Percentiles rank a stretch among this genome's conserved stretches.
Conservation (phyloP, 345 rosid genomes). For the Sisymbrium altissimum region DNA sequence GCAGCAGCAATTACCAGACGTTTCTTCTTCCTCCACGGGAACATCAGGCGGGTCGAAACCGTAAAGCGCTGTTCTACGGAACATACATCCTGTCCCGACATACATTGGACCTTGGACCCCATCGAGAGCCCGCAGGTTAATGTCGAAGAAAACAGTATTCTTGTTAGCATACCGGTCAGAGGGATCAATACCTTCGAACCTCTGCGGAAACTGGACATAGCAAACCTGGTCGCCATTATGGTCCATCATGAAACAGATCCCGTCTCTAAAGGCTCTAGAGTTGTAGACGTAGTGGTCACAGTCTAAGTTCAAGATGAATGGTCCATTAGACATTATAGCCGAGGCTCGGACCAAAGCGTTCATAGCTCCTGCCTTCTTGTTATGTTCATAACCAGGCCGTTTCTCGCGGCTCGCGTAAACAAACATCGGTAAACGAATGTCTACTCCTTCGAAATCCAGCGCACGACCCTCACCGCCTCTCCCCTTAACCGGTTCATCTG, state of each 20-base stretch:
- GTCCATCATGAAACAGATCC: slow-evolving; percentile 94
- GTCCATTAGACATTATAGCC: slow-evolving; percentile 85
- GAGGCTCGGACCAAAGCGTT: slow-evolving; percentile 79
- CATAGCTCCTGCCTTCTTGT: slow-evolving; percentile 96
- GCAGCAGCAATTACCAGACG: slow-evolving; percentile 38
- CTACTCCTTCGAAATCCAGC: slow-evolving; percentile 55
- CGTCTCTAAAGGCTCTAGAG: slow-evolving; percentile 68
- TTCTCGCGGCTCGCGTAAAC: slow-evolving; percentile 81
- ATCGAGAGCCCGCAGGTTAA: slow-evolving; percentile 77
- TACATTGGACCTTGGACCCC: slow-evolving; percentile 89
- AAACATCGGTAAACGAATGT: slow-evolving; percentile 77
- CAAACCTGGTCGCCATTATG: slow-evolving; percentile 52
- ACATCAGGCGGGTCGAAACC: slow-evolving; percentile 70
- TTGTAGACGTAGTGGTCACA: slow-evolving; percentile 80
- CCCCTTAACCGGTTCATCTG: slow-evolving; percentile 43
- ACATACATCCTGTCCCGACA: slow-evolving; percentile 88
- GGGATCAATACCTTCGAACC: slow-evolving; percentile 86
- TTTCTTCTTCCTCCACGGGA: slow-evolving; percentile 11
- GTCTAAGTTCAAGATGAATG: slow-evolving; percentile 84
- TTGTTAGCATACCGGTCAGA: slow-evolving; percentile 86
- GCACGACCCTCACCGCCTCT: not conserved
- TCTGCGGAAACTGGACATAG: slow-evolving; percentile 82
- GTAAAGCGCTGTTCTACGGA: slow-evolving; percentile 75
- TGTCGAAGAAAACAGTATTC: slow-evolving; percentile 81
- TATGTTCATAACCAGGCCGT: slow-evolving; percentile 85